phyloP scores from a whole-genome alignment of 2,329 filamentous ascomycete species.

The Fusarium sp. region DNA sequence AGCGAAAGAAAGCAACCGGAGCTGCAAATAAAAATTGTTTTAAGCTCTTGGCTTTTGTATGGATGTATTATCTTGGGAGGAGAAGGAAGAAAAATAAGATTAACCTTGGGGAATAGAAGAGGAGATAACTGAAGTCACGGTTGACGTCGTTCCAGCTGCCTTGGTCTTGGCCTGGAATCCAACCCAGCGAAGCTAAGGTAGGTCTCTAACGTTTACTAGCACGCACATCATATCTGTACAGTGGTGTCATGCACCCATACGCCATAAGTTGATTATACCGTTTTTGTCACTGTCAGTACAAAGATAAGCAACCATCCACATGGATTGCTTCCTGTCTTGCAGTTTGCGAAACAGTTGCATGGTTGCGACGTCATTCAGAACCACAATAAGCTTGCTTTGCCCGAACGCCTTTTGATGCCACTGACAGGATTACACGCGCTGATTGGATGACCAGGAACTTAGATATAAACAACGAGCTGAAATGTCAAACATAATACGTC shows the following conservation, averaged over 20 bases:
- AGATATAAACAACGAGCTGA: constrained; percentile 1
- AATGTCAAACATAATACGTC: constrained; percentile 37
- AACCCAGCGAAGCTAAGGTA: constrained; percentile 8
- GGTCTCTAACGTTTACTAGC: constrained; percentile 15
- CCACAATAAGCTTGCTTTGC: constrained; percentile 40
- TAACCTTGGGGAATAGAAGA: constrained; percentile 7
- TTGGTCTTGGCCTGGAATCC: constrained; percentile 28
- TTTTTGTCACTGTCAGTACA: constrained; percentile 7
- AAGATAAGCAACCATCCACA: constrained; percentile 18
- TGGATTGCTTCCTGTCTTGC: constrained; percentile 28
- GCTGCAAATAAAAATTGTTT: background rate
- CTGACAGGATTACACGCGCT: constrained; percentile 12
- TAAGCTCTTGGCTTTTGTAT: constrained; percentile 29
- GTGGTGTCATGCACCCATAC: constrained; percentile 40
- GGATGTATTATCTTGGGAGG: constrained; percentile 3
- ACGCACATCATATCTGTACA: constrained; percentile 27
- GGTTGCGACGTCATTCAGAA: constrained; percentile 43
- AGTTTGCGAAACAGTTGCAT: constrained; percentile 36
- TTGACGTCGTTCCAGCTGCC: constrained; percentile 35
- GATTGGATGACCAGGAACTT: constrained; percentile 18
- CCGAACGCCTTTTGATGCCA: constrained; percentile 16
- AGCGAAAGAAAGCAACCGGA: constrained; percentile 2
- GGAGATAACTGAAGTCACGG: constrained; percentile 10
- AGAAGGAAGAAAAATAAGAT: background rate
- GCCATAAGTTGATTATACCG: constrained; percentile 9